A percentile compares a stretch with the other conserved stretches of the same genome.
Evolutionary conservation across 1,139 yeast species (phyloP).

Genomic region (Ashbya aceris): DNA sequence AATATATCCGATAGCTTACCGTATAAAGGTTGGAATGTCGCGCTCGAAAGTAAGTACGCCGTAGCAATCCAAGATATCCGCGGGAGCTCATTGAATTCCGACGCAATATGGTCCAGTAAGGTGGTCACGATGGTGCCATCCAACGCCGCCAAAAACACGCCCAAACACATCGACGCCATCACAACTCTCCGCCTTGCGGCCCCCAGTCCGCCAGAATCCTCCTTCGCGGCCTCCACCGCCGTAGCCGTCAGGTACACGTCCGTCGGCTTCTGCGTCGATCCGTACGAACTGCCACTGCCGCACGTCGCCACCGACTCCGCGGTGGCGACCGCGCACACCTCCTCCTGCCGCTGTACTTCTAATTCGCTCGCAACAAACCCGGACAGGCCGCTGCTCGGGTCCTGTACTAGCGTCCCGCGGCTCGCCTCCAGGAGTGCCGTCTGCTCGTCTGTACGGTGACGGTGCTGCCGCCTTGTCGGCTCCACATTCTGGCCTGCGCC

Average conservation of each 20-base stretch:
- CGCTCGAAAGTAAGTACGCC: constrained; percentile 48
- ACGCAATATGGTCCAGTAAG: constrained; percentile 49
- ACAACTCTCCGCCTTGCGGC: too few species aligned
- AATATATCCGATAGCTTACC: constrained; percentile 83
- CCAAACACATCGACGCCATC: constrained; percentile 18
- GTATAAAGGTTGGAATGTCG: constrained; percentile 67
- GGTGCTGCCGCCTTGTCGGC: not conserved
- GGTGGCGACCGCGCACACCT: too few species aligned
- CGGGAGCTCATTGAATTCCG: constrained; percentile 47
- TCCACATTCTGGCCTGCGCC: not conserved
- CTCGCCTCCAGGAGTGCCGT: not conserved
- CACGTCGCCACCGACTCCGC: too few species aligned
- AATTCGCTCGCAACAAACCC: constrained; percentile 28
- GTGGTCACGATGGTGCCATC: constrained; percentile 60
- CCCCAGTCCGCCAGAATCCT: too few species aligned
- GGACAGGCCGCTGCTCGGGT: constrained; percentile 25
- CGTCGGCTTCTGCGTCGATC: too few species aligned
- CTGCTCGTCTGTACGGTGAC: not conserved
- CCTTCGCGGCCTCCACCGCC: too few species aligned
- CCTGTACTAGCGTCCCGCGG: constrained; percentile 11
- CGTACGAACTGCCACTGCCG: too few species aligned
- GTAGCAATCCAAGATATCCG: constrained; percentile 54
- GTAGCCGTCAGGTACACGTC: too few species aligned
- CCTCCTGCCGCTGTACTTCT: constrained; percentile 15
- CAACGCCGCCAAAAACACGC: constrained; percentile 49